phyloP scores from a whole-genome alignment of 2,329 filamentous ascomycete genomes.

The Colletotrichum aenigma region DNA sequence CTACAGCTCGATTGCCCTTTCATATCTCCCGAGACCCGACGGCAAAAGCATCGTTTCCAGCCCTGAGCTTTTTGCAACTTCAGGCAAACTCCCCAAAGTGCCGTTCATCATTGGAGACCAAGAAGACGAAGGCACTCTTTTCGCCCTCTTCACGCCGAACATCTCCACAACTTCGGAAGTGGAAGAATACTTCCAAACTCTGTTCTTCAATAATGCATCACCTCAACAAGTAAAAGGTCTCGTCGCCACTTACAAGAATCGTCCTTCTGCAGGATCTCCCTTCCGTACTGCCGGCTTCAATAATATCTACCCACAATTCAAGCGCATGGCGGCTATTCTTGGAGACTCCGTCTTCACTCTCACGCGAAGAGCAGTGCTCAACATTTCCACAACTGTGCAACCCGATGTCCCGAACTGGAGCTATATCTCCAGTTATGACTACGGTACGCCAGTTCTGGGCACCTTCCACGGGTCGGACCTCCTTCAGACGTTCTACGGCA shows the following conservation, averaged over 20 bases:
- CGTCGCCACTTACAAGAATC: slow-evolving; percentile 57
- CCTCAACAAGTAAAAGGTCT: slow-evolving; percentile 46
- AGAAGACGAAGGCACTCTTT: slow-evolving; percentile 71
- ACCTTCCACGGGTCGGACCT: slow-evolving; percentile 68
- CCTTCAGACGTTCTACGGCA: slow-evolving; percentile 57
- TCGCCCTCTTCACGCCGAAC: slow-evolving; percentile 63
- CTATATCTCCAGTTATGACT: slow-evolving; percentile 64
- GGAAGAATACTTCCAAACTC: slow-evolving; percentile 54
- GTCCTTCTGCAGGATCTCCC: slow-evolving; percentile 57
- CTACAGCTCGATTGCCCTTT: slow-evolving; percentile 60
- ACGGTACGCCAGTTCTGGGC: slow-evolving; percentile 64
- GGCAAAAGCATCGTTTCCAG: slow-evolving; percentile 55
- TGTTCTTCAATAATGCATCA: slow-evolving; percentile 41
- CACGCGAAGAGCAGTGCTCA: slow-evolving; percentile 47
- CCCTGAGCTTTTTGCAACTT: slow-evolving; percentile 51
- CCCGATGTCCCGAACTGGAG: slow-evolving; percentile 60
- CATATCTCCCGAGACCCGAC: slow-evolving; percentile 67
- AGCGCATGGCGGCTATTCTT: slow-evolving; percentile 65
- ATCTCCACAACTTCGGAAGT: slow-evolving; percentile 59
- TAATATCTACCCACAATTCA: slow-evolving; percentile 69
- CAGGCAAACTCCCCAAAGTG: slow-evolving; percentile 58
- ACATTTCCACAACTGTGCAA: slow-evolving; percentile 38
- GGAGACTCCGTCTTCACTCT: slow-evolving; percentile 63
- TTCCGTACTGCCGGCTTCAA: slow-evolving; percentile 62
- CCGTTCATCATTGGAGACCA: slow-evolving; percentile 69